These are phyloP conservation scores for Ogataea angusta DNA, from an alignment of 805 yeast genomes.

Conservation along the genomic window DNA sequence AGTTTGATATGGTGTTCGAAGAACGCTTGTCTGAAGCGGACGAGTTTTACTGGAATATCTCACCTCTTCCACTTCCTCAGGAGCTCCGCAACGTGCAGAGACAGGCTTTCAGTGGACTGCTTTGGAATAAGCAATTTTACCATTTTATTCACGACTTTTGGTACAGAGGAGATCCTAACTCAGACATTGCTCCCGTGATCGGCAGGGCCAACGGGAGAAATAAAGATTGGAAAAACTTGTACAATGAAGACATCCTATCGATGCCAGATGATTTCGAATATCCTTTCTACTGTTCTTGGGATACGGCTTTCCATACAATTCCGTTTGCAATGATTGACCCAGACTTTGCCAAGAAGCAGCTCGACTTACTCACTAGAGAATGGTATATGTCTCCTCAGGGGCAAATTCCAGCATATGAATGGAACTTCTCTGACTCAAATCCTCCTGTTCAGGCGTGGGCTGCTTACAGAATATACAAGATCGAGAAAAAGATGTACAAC, in stretches of 20 bases:
- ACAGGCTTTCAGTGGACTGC: constrained; percentile 89
- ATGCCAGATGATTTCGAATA: constrained; percentile 96
- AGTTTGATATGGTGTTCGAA: constrained; percentile 64
- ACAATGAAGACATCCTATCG: constrained; percentile 81
- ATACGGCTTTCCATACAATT: constrained; percentile 90
- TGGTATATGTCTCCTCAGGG: constrained; percentile 99
- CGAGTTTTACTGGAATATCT: constrained; percentile 83
- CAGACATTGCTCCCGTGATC: constrained; percentile 71
- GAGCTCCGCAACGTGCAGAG: constrained; percentile 80
- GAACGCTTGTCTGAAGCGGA: constrained; percentile 85
- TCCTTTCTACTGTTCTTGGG: constrained; percentile 97
- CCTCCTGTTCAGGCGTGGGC: constrained; percentile 99
- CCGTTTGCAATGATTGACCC: constrained; percentile 94
- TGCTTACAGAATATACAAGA: constrained; percentile 78
- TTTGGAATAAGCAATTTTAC: constrained; percentile 93
- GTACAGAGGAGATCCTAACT: constrained; percentile 80
- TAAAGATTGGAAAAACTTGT: constrained; percentile 83
- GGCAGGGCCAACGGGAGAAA: constrained; percentile 86
- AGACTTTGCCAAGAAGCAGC: constrained; percentile 82
- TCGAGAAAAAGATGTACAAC: constrained; percentile 84
- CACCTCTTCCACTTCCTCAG: constrained; percentile 80
- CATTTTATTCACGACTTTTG: constrained; percentile 83
- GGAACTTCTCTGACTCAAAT: constrained; percentile 94
- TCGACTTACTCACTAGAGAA: constrained; percentile 82
- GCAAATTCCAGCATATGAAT: constrained; percentile 95